These are phyloP conservation scores for Cyclostephanos tholiformis DNA, from an alignment of 108 stramenopile species.

Conservation along the genomic window DNA sequence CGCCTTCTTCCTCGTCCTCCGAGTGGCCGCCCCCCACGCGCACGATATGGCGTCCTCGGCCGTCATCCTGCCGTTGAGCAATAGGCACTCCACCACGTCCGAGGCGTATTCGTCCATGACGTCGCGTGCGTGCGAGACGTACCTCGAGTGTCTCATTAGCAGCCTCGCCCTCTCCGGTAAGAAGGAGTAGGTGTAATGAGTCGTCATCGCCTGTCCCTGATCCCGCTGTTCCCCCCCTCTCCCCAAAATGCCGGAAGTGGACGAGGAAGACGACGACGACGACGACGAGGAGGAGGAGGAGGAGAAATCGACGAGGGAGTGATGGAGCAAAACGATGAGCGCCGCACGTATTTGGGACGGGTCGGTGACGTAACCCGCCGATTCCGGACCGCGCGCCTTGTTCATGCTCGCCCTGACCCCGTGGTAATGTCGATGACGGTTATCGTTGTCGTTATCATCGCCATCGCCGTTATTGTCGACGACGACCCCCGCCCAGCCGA, in stretches of 20 bases:
- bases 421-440: too few relatives aligned
- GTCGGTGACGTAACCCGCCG: constrained; percentile 51
- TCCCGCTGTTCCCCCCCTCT: too few relatives aligned
- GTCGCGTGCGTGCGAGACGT: constrained; percentile 61
- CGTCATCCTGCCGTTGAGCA: constrained; percentile 65
- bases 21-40: constrained; percentile 52
- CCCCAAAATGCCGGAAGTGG: too few relatives aligned
- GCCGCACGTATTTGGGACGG: constrained; percentile 63
- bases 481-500: constrained; percentile 1
- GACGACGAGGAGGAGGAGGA: too few relatives aligned
- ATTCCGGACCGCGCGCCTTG: constrained; percentile 46
- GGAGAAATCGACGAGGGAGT: constrained; percentile 63
- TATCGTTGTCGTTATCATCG: neutral
- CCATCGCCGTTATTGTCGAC: neutral
- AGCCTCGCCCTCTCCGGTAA: constrained; percentile 57
- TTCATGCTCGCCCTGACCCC: constrained; percentile 45
- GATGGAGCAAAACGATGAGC: constrained; percentile 73
- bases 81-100: constrained; percentile 59
- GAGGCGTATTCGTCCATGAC: constrained; percentile 63
- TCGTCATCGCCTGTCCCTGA: too few relatives aligned
- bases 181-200: constrained; percentile 61
- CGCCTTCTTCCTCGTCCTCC: constrained; percentile 2
- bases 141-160: constrained; percentile 66
- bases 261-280: too few relatives aligned
- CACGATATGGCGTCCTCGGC: constrained; percentile 60